Evolutionary conservation across 2,329 filamentous ascomycete species (phyloP).

Genomic region (Alternaria incomplexa): DNA sequence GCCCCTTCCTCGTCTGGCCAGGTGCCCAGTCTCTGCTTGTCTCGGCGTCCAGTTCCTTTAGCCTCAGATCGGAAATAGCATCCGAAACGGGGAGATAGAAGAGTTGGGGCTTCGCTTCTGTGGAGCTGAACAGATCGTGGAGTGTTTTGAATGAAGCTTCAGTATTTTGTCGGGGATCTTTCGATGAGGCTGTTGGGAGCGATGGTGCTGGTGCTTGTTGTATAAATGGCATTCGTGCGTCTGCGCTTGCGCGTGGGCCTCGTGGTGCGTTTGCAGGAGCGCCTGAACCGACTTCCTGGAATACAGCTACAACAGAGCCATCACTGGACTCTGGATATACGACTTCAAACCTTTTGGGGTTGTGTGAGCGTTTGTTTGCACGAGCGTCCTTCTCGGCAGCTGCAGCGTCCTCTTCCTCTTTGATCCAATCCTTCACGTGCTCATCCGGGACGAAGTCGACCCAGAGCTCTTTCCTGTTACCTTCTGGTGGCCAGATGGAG

Average conservation of each 20-base stretch:
- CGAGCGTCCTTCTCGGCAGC: slow-evolving; percentile 38
- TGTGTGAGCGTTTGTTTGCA: slow-evolving; percentile 17
- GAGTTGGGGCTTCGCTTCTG: slow-evolving; percentile 66
- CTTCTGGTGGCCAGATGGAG: slow-evolving; percentile 84
- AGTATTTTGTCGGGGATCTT: slow-evolving; percentile 29
- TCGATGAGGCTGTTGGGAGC: slow-evolving; percentile 6
- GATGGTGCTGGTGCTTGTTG: background rate
- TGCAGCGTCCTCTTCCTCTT: slow-evolving; percentile 47
- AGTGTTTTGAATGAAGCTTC: slow-evolving; percentile 58
- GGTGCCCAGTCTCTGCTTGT: slow-evolving; percentile 52
- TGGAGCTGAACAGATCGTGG: slow-evolving; percentile 66
- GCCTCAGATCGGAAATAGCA: slow-evolving; percentile 67
- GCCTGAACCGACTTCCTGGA: slow-evolving; percentile 42
- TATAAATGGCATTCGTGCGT: slow-evolving; percentile 6
- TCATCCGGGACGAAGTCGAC: slow-evolving; percentile 88
- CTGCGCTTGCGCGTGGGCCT: slow-evolving; percentile 23
- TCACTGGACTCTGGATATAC: slow-evolving; percentile 31
- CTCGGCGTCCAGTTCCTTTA: slow-evolving; percentile 62
- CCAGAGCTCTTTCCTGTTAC: slow-evolving; percentile 81
- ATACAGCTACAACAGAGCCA: slow-evolving; percentile 33
- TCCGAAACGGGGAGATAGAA: slow-evolving; percentile 71
- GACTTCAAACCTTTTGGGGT: slow-evolving; percentile 41
- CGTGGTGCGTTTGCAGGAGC: slow-evolving; percentile 31
- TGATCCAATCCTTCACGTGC: slow-evolving; percentile 75
- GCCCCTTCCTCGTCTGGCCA: slow-evolving; percentile 36